A percentile compares a stretch with the other conserved stretches of the same genome.
phyloP scores from a whole-genome alignment of 768 basidiomycete genomes.

The Mrakia blollopis region DNA sequence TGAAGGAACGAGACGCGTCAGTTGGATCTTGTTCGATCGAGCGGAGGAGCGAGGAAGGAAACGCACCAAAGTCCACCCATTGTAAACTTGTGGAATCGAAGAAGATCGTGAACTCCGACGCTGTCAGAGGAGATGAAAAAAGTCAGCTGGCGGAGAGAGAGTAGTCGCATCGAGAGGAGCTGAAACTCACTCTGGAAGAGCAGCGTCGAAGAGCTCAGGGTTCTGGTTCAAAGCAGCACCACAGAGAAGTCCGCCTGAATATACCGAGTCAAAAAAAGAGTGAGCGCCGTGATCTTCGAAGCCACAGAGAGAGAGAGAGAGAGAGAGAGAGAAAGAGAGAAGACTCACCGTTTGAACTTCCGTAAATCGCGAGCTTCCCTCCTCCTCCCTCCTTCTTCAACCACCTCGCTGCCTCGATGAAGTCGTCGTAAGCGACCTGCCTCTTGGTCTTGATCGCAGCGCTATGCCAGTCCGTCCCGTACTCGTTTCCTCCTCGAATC shows the following conservation, averaged over 20 bases:
- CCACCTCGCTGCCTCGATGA: slow-evolving; percentile 25
- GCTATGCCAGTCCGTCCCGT: slow-evolving; percentile 29
- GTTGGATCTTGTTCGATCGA: background rate
- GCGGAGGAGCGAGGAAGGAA: background rate
- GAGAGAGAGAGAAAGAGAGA: too few species aligned
- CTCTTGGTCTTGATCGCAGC: slow-evolving; percentile 12
- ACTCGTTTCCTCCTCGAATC: slow-evolving; percentile 30
- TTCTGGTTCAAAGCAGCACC: slow-evolving; percentile 27
- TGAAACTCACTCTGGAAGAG: slow-evolving; percentile 29
- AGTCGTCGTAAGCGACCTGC: slow-evolving; percentile 23
- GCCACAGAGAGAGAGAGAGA: too few species aligned
- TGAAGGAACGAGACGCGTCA: too few species aligned
- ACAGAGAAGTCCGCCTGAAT: slow-evolving; percentile 24
- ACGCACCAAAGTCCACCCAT: slow-evolving; percentile 29
- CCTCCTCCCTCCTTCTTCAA: slow-evolving; percentile 16
- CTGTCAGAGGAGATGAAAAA: background rate
- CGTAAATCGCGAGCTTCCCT: slow-evolving; percentile 20
- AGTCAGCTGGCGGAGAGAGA: background rate
- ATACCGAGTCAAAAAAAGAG: background rate
- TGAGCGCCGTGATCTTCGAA: too few species aligned
- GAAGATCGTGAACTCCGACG: slow-evolving; percentile 30
- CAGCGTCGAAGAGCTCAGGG: slow-evolving; percentile 25
- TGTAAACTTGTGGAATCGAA: slow-evolving; percentile 30
- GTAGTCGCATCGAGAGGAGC: background rate
- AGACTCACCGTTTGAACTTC: slow-evolving; percentile 21